A percentile compares a stretch with the other conserved stretches of the same genome.
Evolutionary conservation across 1,284 basidiomycete genomes (phyloP).

Genomic region (Pyrrhoderma lamaoense): DNA sequence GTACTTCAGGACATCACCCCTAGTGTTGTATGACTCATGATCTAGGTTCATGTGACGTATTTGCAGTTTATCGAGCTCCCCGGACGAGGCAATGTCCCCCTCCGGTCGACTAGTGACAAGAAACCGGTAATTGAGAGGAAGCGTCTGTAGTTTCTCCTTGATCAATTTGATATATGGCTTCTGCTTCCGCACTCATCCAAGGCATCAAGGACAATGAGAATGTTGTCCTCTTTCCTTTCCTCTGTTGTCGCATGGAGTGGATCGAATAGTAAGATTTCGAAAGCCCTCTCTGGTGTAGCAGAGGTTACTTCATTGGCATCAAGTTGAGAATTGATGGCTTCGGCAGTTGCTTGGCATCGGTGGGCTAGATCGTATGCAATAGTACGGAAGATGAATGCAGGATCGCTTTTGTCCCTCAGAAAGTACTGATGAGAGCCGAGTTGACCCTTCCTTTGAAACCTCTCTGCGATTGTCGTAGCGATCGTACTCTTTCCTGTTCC

Average conservation of each 20-base stretch:
- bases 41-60: neutral
- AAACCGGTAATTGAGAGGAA: neutral
- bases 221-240: too few relatives aligned
- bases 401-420: neutral
- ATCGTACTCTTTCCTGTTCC: slow-evolving; percentile 11
- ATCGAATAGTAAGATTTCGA: neutral
- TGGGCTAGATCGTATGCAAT: too few relatives aligned
- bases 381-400: too few relatives aligned
- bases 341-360: too few relatives aligned
- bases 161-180: neutral
- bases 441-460: too few relatives aligned
- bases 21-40: neutral
- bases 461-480: neutral
- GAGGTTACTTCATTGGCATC: neutral
- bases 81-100: neutral
- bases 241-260: neutral
- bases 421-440: neutral
- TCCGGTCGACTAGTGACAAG: slow-evolving; percentile 2
- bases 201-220: neutral
- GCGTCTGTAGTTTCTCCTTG: neutral
- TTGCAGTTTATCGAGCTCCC: too few relatives aligned
- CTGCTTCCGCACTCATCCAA: neutral
- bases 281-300: neutral
- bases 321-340: neutral
- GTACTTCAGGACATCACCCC: neutral